Conservation (phyloP, 768 basidiomycete genomes). For the Calocera viscosa region DNA sequence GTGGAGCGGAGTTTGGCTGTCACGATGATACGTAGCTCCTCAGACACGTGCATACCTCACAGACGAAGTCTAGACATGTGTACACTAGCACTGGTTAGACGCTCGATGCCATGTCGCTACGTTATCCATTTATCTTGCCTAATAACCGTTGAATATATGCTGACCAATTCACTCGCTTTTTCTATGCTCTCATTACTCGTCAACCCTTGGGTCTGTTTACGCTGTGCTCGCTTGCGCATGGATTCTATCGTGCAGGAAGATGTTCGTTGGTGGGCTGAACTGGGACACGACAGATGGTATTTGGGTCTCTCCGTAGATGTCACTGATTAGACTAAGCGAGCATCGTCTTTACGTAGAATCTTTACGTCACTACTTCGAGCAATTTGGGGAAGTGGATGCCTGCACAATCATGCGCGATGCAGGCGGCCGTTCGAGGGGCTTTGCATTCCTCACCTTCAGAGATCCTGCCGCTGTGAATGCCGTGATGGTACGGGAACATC, state of each 20-base stretch:
- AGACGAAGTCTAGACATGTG: not conserved
- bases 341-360: slow-evolving; percentile 39
- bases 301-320: slow-evolving; percentile 16
- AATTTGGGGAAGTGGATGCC: slow-evolving; percentile 94
- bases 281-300: slow-evolving; percentile 99
- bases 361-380: slow-evolving; percentile 76
- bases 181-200: not conserved
- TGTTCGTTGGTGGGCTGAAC: slow-evolving; percentile 99
- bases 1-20: not conserved
- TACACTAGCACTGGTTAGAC: slow-evolving; percentile 6
- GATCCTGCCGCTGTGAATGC: slow-evolving; percentile 86
- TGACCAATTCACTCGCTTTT: not conserved
- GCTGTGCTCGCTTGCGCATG: not conserved
- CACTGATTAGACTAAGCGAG: slow-evolving; percentile 9
- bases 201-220: not conserved
- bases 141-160: slow-evolving; percentile 2
- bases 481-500: slow-evolving; percentile 91
- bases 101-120: slow-evolving; percentile 1
- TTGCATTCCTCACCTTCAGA: slow-evolving; percentile 94
- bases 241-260: slow-evolving; percentile 57
- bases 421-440: slow-evolving; percentile 86
- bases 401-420: slow-evolving; percentile 99
- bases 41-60: not conserved
- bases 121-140: not conserved
- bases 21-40: slow-evolving; percentile 7